phyloP scores from a whole-genome alignment of 805 yeast species.

The Wickerhamiella spandovensis region DNA sequence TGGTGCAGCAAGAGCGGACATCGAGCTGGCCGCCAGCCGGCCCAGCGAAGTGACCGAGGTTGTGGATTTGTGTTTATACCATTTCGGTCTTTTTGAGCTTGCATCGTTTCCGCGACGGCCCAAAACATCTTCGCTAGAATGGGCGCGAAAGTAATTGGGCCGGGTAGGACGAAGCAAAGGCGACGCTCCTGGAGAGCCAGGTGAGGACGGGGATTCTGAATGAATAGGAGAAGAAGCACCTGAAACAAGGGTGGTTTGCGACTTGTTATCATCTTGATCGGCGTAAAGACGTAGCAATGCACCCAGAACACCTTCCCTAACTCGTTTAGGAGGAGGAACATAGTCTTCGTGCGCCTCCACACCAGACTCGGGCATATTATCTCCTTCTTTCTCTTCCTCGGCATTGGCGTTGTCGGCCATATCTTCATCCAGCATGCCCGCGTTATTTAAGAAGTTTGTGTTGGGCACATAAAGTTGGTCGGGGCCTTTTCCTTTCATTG shows the following conservation, averaged over 20 bases:
- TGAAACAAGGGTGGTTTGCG: slow-evolving; percentile 8
- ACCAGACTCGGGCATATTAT: slow-evolving; percentile 1
- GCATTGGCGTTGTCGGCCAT: neutral
- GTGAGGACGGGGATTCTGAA: slow-evolving; percentile 4
- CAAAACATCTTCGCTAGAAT: slow-evolving; percentile 14
- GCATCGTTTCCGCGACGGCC: slow-evolving; percentile 5
- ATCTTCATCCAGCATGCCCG: slow-evolving; percentile 9
- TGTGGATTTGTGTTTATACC: slow-evolving; percentile 21
- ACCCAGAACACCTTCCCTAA: slow-evolving; percentile 77
- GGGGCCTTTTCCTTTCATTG: slow-evolving; percentile 1
- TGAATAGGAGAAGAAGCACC: neutral
- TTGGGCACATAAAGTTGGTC: slow-evolving; percentile 13
- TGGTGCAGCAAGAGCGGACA: slow-evolving; percentile 1
- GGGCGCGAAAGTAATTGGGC: slow-evolving; percentile 14
- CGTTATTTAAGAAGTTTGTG: slow-evolving; percentile 6
- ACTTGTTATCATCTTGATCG: slow-evolving; percentile 17
- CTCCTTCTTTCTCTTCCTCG: slow-evolving; percentile 1
- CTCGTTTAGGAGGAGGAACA: slow-evolving; percentile 48
- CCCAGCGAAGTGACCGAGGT: slow-evolving; percentile 15
- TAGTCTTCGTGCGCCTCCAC: slow-evolving; percentile 25
- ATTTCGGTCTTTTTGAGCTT: slow-evolving; percentile 16
- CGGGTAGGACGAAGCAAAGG: slow-evolving; percentile 5
- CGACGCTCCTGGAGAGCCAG: slow-evolving; percentile 3
- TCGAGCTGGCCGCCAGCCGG: slow-evolving; percentile 12
- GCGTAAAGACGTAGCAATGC: slow-evolving; percentile 57